Conservation (phyloP, 805 yeast species). For the Yamadazyma olivae region DNA sequence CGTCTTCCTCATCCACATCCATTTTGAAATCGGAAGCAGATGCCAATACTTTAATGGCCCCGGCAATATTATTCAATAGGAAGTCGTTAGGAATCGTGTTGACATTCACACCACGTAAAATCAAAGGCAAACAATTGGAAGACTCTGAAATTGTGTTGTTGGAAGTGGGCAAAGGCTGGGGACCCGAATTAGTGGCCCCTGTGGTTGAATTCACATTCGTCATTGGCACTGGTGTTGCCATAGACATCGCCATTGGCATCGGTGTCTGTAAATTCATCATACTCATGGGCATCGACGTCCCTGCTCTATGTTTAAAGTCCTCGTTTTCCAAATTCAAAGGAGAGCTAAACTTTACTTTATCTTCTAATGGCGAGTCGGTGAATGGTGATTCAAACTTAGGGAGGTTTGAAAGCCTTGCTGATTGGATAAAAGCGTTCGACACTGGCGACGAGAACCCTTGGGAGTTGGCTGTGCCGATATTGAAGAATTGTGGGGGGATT, state of each 20-base stretch:
- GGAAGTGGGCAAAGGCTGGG: not conserved
- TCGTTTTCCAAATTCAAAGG: conserved; percentile 11
- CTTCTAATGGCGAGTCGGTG: conserved; percentile 13
- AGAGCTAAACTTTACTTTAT: conserved; percentile 11
- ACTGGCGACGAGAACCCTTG: conserved; percentile 16
- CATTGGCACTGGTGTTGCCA: conserved; percentile 2
- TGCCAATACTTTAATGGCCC: conserved; percentile 14
- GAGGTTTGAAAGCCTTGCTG: conserved; percentile 6
- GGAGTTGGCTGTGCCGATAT: conserved; percentile 5
- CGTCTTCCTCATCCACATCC: conserved; percentile 34
- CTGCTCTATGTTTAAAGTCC: conserved; percentile 8
- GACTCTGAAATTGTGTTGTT: conserved; percentile 23
- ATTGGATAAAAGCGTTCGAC: conserved; percentile 3
- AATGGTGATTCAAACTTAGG: conserved; percentile 17
- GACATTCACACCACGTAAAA: conserved; percentile 61
- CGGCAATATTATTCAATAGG: conserved; percentile 30
- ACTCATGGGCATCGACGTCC: conserved; percentile 1
- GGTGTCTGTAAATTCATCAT: conserved; percentile 6
- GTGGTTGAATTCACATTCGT: not conserved
- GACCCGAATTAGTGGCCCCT: not conserved
- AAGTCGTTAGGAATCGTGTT: conserved; percentile 58
- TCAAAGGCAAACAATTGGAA: conserved; percentile 65
- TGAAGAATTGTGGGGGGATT: conserved; percentile 5
- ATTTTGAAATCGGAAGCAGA: conserved; percentile 27
- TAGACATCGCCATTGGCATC: conserved; percentile 5